Evolutionary conservation across 176 grass and related monocot genomes (phyloP), one percentile per base, ranked within the genome.

Genomic region (Bolboschoenus planiculmis): DNA sequence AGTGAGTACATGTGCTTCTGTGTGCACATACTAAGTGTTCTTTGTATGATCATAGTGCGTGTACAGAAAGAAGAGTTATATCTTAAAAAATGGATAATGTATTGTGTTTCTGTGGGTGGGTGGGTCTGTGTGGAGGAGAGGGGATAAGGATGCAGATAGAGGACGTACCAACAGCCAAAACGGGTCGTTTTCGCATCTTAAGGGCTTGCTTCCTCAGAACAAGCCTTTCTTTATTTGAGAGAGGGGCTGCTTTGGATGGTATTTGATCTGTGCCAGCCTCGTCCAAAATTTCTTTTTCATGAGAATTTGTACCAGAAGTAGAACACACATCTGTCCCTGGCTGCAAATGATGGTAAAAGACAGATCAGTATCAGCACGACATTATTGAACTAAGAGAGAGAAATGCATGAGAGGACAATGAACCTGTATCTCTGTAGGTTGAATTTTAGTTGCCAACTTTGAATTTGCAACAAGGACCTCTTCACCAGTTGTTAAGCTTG

Each of bases 161-260:
- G 83, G 56, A 14, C 70, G 88, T 87, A 97, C 95, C 95, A 67
- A 97, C 89, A 77, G 88, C 82, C 86, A 98, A 80, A 53, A 95
- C 90, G 30, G 92, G 95, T 37, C 85, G 77, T 65, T 95, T 95
- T 79, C 79, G 91, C 92, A 91, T 93, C 79, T 86, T 87, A 21
- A 98, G 90, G 29, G 95, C 95, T 86, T 98, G 95, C 84, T 95
- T 95, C 67, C 95, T 91, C 81, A 98, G 82, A 76, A 95, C 8
- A 23, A 95, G 92, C 81, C 92, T 98, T 85, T 98, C 92, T 86
- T 85, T 83, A 82, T 98, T 98, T 87, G 90, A 90, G n/a, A 98
- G 87, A 33, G 92, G 85, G 50, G 81, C 31, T 83, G 87, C 78
- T 83, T 37, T 88, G 62, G 84, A 72, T 43, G 89, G 76, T 44